phyloP scores from a whole-genome alignment of 148 eudicot genomes.

The Polygonum maritimum region DNA sequence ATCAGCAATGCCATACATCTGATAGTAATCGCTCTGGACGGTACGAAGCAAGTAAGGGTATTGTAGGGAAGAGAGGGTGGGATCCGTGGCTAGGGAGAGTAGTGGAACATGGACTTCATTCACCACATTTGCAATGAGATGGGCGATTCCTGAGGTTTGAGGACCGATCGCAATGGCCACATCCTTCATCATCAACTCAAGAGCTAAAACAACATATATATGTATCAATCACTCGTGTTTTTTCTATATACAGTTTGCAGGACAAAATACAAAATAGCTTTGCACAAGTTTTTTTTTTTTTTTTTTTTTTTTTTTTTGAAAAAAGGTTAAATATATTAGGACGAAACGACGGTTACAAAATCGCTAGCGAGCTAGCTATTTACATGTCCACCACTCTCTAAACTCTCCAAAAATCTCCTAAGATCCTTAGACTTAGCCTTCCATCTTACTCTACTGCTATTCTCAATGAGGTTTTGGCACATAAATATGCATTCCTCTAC shows the following conservation, averaged over 20 bases:
- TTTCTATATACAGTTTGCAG: too few relatives aligned
- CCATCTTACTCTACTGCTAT: too few relatives aligned
- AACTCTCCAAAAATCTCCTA: too few relatives aligned
- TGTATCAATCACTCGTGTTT: neutral
- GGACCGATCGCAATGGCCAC: constrained; percentile 65
- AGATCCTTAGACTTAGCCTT: too few relatives aligned
- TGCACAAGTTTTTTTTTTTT: neutral
- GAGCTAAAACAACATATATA: constrained; percentile 32
- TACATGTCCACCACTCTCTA: too few relatives aligned
- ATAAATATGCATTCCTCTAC: too few relatives aligned
- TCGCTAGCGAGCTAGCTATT: too few relatives aligned
- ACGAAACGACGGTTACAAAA: too few relatives aligned
- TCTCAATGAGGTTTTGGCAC: too few relatives aligned
- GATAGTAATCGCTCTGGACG: constrained; percentile 55
- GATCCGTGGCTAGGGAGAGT: constrained; percentile 65
- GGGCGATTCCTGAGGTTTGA: constrained; percentile 70
- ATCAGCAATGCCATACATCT: constrained; percentile 70
- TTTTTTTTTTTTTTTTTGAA: too few relatives aligned
- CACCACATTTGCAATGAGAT: constrained; percentile 46
- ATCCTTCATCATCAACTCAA: constrained; percentile 60
- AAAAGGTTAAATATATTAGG: too few relatives aligned
- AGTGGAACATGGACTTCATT: constrained; percentile 64
- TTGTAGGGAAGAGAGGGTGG: constrained; percentile 61
- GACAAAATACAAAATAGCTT: neutral
- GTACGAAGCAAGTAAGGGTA: constrained; percentile 56